phyloP scores from a whole-genome alignment of 495 filamentous ascomycete species.

The Tuber brumale region DNA sequence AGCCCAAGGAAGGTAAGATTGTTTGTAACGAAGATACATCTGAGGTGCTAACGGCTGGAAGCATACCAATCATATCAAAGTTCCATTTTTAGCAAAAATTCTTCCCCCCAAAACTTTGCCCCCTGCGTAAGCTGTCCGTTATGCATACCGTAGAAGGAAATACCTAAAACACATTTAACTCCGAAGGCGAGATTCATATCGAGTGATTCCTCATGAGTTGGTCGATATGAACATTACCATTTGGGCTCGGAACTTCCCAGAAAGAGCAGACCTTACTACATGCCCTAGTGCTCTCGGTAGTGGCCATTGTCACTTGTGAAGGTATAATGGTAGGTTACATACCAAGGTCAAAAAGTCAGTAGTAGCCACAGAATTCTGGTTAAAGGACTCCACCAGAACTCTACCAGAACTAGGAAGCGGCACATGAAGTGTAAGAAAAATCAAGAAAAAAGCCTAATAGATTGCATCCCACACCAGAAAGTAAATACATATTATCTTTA shows the following conservation, averaged over 20 bases:
- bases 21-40: neutral
- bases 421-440: no score
- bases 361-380: no score
- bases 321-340: neutral
- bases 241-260: neutral
- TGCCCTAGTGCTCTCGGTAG: neutral
- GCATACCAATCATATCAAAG: neutral
- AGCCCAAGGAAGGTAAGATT: neutral
- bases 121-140: neutral
- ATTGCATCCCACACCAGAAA: no score
- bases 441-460: no score
- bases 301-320: neutral
- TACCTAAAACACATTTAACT: neutral
- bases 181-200: neutral
- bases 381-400: no score
- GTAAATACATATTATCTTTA: no score
- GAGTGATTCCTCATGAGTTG: neutral
- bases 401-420: no score
- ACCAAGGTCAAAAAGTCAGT: no score
- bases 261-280: neutral
- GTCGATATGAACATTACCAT: neutral
- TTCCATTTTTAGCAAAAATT: neutral
- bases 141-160: neutral
- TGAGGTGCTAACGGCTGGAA: neutral
- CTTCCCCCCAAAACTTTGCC: neutral